Evolutionary conservation across 2,329 filamentous ascomycete genomes (phyloP).

Genomic region (Cladophialophora immunda): DNA sequence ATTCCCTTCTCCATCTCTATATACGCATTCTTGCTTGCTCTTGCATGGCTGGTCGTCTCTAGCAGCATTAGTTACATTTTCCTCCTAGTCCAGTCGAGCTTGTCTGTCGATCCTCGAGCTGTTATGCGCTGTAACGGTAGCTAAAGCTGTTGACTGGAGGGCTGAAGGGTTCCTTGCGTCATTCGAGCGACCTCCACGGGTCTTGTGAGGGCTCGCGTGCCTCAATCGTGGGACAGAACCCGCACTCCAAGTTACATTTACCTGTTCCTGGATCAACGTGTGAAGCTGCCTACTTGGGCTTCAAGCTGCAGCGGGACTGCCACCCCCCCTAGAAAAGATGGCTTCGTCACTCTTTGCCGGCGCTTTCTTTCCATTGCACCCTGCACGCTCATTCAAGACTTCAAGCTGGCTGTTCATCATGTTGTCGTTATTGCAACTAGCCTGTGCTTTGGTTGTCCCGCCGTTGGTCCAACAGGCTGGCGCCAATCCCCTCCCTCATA

Average conservation of each 20-base stretch:
- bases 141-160: constrained; percentile 4
- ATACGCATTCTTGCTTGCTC: neutral
- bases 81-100: neutral
- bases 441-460: constrained; percentile 27
- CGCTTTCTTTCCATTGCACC: constrained; percentile 12
- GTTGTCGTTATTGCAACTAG: constrained; percentile 33
- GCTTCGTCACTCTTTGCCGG: constrained; percentile 20
- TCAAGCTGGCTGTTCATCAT: constrained; percentile 26
- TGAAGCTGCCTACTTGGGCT: constrained; percentile 7
- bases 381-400: constrained; percentile 6
- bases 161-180: neutral
- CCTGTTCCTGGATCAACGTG: constrained; percentile 11
- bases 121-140: constrained; percentile 17
- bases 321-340: constrained; percentile 18
- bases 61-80: neutral
- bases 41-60: neutral
- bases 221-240: constrained; percentile 6
- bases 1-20: neutral
- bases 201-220: constrained; percentile 18
- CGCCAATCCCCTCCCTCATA: constrained; percentile 30
- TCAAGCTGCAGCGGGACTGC: constrained; percentile 4
- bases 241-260: neutral
- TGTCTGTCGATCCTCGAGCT: neutral
- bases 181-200: neutral
- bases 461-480: constrained; percentile 34